Evolutionary conservation across 805 yeast genomes (phyloP).

Genomic region (Nakazawaea ernobii): DNA sequence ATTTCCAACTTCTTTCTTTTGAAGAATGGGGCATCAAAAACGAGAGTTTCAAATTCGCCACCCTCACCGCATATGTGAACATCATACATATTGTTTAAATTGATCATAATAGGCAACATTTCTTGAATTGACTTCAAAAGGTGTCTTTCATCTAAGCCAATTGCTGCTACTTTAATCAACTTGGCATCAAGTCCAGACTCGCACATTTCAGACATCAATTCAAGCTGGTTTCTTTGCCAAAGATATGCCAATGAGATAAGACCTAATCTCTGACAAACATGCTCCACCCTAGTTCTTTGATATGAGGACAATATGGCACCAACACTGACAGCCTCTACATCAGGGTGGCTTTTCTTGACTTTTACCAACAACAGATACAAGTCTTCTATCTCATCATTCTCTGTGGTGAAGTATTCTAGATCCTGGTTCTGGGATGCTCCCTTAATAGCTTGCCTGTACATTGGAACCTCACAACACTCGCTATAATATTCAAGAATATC

Average conservation of each 20-base stretch:
- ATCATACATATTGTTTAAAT: conserved; percentile 60
- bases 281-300: conserved; percentile 90
- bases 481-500: conserved; percentile 61
- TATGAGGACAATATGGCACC: conserved; percentile 97
- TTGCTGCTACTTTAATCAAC: conserved; percentile 88
- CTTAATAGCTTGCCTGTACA: conserved; percentile 60
- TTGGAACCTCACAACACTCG: conserved; percentile 72
- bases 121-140: conserved; percentile 64
- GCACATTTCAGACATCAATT: conserved; percentile 80
- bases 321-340: conserved; percentile 79
- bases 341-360: conserved; percentile 56
- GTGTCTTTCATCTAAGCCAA: conserved; percentile 65
- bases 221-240: conserved; percentile 86
- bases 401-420: conserved; percentile 64
- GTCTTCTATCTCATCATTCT: conserved; percentile 86
- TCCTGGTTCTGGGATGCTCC: conserved; percentile 60
- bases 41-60: conserved; percentile 94
- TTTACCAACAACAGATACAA: conserved; percentile 45
- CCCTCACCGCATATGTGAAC: conserved; percentile 98
- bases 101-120: conserved; percentile 50
- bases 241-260: conserved; percentile 67
- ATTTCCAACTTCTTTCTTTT: conserved; percentile 42
- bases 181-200: conserved; percentile 66
- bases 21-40: conserved; percentile 86
- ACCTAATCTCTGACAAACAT: conserved; percentile 73